These are phyloP conservation scores for Flammula alnicola DNA, from an alignment of 1,284 basidiomycete genomes.

Conservation along the genomic window DNA sequence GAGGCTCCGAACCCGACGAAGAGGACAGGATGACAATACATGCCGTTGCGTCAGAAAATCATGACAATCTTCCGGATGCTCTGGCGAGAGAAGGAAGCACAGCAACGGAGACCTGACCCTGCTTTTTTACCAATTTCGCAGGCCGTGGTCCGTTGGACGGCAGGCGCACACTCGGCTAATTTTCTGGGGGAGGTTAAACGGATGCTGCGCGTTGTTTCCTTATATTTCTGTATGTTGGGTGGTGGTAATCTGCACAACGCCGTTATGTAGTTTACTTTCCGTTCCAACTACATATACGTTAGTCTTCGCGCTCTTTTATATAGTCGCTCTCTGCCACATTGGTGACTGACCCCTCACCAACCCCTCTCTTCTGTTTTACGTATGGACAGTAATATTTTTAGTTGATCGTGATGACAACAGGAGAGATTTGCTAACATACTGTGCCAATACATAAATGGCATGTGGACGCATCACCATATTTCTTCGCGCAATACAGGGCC, in stretches of 20 bases:
- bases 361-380: constrained; percentile 12
- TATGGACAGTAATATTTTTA: constrained; percentile 11
- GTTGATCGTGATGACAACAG: constrained; percentile 13
- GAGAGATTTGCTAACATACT: no score
- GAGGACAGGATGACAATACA: constrained; percentile 67
- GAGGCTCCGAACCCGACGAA: constrained; percentile 46
- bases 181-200: neutral
- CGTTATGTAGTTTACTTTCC: no score
- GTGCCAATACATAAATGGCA: no score
- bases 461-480: no score
- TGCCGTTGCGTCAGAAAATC: constrained; percentile 34
- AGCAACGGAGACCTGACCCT: constrained; percentile 9
- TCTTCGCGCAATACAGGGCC: constrained; percentile 13
- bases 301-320: no score
- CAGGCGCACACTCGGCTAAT: neutral
- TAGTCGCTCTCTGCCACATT: no score
- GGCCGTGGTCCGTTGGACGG: no score
- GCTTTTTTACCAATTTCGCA: constrained; percentile 2
- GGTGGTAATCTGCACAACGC: no score
- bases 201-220: neutral
- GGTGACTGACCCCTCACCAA: no score
- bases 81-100: constrained; percentile 8
- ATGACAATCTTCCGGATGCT: constrained; percentile 44
- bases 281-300: no score
- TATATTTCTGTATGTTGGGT: no score